Conservation (phyloP, 2,329 filamentous ascomycete species). For the Alternaria atra region DNA sequence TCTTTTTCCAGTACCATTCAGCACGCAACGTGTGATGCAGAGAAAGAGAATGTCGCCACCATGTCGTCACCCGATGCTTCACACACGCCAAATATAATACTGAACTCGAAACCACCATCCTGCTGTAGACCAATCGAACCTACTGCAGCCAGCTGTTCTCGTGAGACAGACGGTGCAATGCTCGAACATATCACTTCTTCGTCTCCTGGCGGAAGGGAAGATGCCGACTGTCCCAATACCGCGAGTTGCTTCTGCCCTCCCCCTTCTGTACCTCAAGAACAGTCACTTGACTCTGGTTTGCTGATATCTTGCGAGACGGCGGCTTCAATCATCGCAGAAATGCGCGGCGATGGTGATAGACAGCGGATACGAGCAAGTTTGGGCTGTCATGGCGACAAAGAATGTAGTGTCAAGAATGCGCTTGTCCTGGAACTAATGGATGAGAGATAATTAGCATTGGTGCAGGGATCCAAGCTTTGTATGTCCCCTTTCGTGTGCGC, state of each 20-base stretch:
- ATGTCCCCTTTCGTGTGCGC: neutral
- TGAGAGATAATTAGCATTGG: constrained; percentile 15
- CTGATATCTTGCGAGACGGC: constrained; percentile 42
- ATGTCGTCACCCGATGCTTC: neutral
- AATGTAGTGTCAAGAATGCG: constrained; percentile 35
- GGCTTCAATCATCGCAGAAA: constrained; percentile 38
- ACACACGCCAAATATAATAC: neutral
- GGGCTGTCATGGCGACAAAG: constrained; percentile 25
- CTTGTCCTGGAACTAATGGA: constrained; percentile 38
- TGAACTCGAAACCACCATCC: neutral
- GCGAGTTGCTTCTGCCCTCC: constrained; percentile 35
- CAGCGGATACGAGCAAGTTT: constrained; percentile 29
- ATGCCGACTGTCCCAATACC: constrained; percentile 25
- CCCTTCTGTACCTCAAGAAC: constrained; percentile 1
- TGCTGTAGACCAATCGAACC: neutral
- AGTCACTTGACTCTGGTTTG: constrained; percentile 10
- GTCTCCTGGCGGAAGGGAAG: constrained; percentile 10
- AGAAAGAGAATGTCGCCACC: neutral
- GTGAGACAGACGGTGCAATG: neutral
- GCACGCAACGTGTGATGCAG: neutral
- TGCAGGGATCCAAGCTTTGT: neutral
- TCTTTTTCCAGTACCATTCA: neutral
- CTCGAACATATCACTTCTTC: neutral
- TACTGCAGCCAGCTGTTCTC: neutral
- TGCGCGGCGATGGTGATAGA: constrained; percentile 36